Evolutionary conservation across 208 protist genomes (phyloP), one percentile per base, ranked within the genome.

Genomic region (Trypanosomatidae sp.): DNA sequence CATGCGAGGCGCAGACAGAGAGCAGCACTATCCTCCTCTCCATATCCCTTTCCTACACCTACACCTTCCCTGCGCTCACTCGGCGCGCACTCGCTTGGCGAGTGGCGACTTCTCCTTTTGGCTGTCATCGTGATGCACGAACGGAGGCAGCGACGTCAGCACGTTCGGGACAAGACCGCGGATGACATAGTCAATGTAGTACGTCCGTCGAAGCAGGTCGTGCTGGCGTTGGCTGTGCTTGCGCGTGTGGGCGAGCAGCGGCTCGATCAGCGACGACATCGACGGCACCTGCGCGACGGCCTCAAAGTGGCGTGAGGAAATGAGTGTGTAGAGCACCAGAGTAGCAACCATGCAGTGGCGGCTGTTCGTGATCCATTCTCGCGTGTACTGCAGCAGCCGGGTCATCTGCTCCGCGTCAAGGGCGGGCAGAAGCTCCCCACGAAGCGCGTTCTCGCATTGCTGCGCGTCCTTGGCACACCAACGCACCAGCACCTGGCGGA

Each of bases 341-440:
- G 83, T 94, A 10, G 92, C 92, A 15, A 98, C 88, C 44, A 80
- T 75, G 73, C 83, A 88, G 69, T 95, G 85, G 4, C 91, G 91
- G 52, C 89, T 94, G 83, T 97, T 98, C 15, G 90, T 94, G 47
- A 97, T 85, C 94, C 94, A 98, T 83, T 98, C 91, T 1, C 90
- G 90, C 43, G 89, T 95, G 80, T 94, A 98, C 76, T 96, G 83
- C 66, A 98, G 78, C n/a, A 97, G 79, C 9, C 84, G 85, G 6
- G 85, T 70, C 67, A 98, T 62, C 53, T 92, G 71, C 12, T 93
- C 89, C 62, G 86, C 83, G 22, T 73, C 73, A 13, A 96, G 81
- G 0, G 69, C 49, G 0, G 89, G 88, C 56, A 96, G 70, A 36
- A 98, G 77, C 70, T 81, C 80, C 0, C 47, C n/a, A 10, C 83